Evolutionary conservation across 2,329 filamentous ascomycete genomes (phyloP).

Genomic region (Paecilomyces sp.): DNA sequence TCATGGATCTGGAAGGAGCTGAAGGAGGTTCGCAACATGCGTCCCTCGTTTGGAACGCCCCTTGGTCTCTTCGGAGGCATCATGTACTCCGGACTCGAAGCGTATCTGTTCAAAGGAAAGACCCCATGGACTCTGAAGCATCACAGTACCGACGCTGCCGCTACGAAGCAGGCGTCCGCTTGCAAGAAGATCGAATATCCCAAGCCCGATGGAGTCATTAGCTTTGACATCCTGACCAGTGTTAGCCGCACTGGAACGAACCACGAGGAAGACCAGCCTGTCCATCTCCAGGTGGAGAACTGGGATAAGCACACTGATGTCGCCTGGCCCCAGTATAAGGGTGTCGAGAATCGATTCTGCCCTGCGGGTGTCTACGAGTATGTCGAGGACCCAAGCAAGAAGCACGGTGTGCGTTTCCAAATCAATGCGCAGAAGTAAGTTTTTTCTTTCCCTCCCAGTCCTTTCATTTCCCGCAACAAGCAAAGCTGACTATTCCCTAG

Average conservation of each 20-base stretch:
- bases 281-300: constrained; percentile 89
- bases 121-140: constrained; percentile 91
- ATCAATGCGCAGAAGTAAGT: constrained; percentile 97
- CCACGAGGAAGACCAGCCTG: constrained; percentile 96
- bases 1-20: constrained; percentile 92
- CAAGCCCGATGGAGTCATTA: constrained; percentile 91
- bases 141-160: constrained; percentile 65
- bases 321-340: constrained; percentile 82
- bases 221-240: constrained; percentile 92
- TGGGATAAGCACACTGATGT: constrained; percentile 84
- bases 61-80: constrained; percentile 86
- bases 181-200: constrained; percentile 90
- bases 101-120: constrained; percentile 76
- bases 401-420: constrained; percentile 86
- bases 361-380: constrained; percentile 98
- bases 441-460: not conserved
- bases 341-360: constrained; percentile 92
- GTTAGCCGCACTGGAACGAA: constrained; percentile 95
- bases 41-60: constrained; percentile 76
- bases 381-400: constrained; percentile 81
- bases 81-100: constrained; percentile 86
- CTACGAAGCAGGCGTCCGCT: constrained; percentile 72
- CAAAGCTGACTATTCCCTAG: constrained; percentile 40
- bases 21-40: constrained; percentile 93
- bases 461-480: not conserved